Conservation (phyloP, 2,329 filamentous ascomycete species). For the Biscogniauxia marginata region DNA sequence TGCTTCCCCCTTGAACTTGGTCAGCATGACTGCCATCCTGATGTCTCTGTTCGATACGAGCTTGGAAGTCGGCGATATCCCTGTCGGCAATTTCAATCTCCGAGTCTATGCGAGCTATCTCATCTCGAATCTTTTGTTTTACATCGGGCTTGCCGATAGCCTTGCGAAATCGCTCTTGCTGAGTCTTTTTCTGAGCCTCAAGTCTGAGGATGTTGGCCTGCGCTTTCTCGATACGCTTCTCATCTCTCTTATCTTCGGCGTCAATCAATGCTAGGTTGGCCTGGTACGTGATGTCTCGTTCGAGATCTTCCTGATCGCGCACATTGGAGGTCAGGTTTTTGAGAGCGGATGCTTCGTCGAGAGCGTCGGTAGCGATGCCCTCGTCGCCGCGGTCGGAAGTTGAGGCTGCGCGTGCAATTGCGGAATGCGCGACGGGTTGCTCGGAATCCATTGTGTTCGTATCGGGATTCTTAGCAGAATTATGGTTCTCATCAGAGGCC, state of each 20-base stretch:
- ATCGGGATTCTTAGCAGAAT: slow-evolving; percentile 1
- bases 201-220: slow-evolving; percentile 57
- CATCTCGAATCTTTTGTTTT: slow-evolving; percentile 58
- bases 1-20: slow-evolving; percentile 46
- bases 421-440: slow-evolving; percentile 4
- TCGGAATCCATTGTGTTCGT: background rate
- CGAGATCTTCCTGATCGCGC: slow-evolving; percentile 84
- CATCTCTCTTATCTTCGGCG: slow-evolving; percentile 61
- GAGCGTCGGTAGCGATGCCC: slow-evolving; percentile 4
- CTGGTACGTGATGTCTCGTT: slow-evolving; percentile 74
- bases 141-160: slow-evolving; percentile 46
- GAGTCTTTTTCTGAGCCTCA: slow-evolving; percentile 60
- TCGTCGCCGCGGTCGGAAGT: slow-evolving; percentile 5
- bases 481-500: slow-evolving; percentile 7
- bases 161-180: slow-evolving; percentile 46
- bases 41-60: slow-evolving; percentile 75
- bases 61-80: slow-evolving; percentile 77
- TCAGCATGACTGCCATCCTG: slow-evolving; percentile 47
- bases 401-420: slow-evolving; percentile 6
- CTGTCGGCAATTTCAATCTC: slow-evolving; percentile 64
- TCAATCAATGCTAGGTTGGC: slow-evolving; percentile 60
- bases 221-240: slow-evolving; percentile 60
- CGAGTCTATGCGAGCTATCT: slow-evolving; percentile 65
- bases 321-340: slow-evolving; percentile 65
- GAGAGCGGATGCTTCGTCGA: slow-evolving; percentile 61